phyloP scores from a whole-genome alignment of 2,329 filamentous ascomycete genomes.

The Colletotrichum spinosum region DNA sequence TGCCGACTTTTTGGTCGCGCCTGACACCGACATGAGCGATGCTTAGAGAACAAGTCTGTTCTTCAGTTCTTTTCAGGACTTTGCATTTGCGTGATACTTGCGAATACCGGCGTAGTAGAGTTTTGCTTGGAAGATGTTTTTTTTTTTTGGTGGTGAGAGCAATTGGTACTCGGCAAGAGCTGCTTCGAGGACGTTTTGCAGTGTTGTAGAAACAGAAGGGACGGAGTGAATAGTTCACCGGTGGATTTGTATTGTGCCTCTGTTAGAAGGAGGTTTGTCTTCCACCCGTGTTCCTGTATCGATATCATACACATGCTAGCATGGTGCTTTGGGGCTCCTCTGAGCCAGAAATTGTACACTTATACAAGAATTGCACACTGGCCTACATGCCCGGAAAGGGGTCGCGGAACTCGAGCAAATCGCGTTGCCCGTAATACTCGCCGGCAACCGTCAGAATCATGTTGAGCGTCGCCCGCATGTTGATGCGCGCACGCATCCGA shows the following conservation, averaged over 20 bases:
- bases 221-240: too few relatives aligned
- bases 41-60: slow-evolving; percentile 33
- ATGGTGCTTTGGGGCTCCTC: background rate
- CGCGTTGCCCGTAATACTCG: slow-evolving; percentile 89
- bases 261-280: background rate
- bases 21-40: slow-evolving; percentile 57
- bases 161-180: slow-evolving; percentile 39
- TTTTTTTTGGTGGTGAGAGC: too few relatives aligned
- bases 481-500: slow-evolving; percentile 54
- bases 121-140: slow-evolving; percentile 20
- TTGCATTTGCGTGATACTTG: too few relatives aligned
- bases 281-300: slow-evolving; percentile 6
- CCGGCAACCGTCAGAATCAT: slow-evolving; percentile 92
- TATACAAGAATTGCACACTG: background rate
- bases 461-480: slow-evolving; percentile 80
- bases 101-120: background rate
- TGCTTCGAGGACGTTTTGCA: slow-evolving; percentile 37
- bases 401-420: slow-evolving; percentile 81
- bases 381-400: slow-evolving; percentile 62
- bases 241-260: background rate
- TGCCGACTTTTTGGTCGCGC: slow-evolving; percentile 70
- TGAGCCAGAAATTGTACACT: slow-evolving; percentile 19
- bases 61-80: too few relatives aligned
- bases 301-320: slow-evolving; percentile 27
- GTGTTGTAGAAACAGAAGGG: background rate